Percentiles rank a stretch among this genome's conserved stretches.
Conservation (phyloP, 2,329 filamentous ascomycete genomes). For the Coniella vitis region DNA sequence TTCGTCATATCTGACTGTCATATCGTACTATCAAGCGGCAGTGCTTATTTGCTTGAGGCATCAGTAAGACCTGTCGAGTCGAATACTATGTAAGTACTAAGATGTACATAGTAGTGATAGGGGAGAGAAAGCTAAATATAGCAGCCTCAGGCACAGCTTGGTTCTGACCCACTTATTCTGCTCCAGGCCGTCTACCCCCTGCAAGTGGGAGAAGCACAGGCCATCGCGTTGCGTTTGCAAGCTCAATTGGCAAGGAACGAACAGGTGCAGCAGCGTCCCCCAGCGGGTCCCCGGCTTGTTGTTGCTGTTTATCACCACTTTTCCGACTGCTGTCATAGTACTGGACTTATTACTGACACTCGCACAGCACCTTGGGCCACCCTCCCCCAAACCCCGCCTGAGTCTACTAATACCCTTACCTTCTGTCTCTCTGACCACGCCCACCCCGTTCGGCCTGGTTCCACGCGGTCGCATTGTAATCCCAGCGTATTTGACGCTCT, state of each 20-base stretch:
- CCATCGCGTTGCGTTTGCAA: conserved; percentile 15
- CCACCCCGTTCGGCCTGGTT: not conserved
- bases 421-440: not conserved
- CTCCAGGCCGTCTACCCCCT: not conserved
- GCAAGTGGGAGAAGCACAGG: conserved; percentile 6
- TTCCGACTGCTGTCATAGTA: not conserved
- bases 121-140: not conserved
- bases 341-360: no score
- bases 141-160: conserved; percentile 14
- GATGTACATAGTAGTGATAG: no score
- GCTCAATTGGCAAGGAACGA: conserved; percentile 10
- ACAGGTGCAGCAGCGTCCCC: no score
- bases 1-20: no score
- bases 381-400: not conserved
- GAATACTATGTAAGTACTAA: no score
- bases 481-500: conserved; percentile 15
- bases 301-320: conserved; percentile 15
- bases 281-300: not conserved
- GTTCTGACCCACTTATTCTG: not conserved
- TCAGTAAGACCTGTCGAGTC: no score
- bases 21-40: no score
- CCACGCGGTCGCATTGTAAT: not conserved
- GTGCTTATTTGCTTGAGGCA: no score
- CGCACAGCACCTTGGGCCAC: not conserved
- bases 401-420: not conserved